Percentiles rank a stretch among this genome's conserved stretches.
Conservation (phyloP, 306 rosid species). For the Cicer yamashitae region DNA sequence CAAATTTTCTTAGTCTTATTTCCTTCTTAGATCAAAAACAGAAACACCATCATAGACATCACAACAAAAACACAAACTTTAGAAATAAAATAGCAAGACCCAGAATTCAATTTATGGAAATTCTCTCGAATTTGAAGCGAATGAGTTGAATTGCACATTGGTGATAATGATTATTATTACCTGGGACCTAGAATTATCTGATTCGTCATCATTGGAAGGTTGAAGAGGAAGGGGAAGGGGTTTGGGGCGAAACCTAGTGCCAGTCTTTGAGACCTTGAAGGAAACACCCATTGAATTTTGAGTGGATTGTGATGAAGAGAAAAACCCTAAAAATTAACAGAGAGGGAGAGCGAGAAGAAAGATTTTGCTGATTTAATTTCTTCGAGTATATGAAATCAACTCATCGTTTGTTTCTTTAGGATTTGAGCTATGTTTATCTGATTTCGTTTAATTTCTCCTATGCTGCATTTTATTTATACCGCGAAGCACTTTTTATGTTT, state of each 20-base stretch:
- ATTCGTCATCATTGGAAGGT: slow-evolving; percentile 34
- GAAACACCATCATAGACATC: background rate
- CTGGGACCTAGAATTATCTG: slow-evolving; percentile 45
- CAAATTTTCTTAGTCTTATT: background rate
- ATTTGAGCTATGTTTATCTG: too few relatives aligned
- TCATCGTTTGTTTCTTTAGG: too few relatives aligned
- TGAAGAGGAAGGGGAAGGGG: slow-evolving; percentile 35
- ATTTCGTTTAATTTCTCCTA: too few relatives aligned
- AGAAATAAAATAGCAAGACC: background rate
- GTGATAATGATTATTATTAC: slow-evolving; percentile 16
- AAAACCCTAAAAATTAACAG: slow-evolving; percentile 49
- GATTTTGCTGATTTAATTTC: too few relatives aligned
- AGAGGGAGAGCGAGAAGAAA: background rate
- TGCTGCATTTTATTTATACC: too few relatives aligned
- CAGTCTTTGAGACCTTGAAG: slow-evolving; percentile 58
- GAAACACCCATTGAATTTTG: slow-evolving; percentile 55
- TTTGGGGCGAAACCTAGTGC: slow-evolving; percentile 56
- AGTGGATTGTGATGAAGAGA: background rate
- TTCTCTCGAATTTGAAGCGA: background rate
- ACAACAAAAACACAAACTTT: slow-evolving; percentile 9
- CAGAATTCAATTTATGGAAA: background rate
- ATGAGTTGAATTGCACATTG: slow-evolving; percentile 20
- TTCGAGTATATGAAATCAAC: too few relatives aligned
- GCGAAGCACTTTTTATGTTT: too few relatives aligned
- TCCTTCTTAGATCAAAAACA: background rate